Base-by-base conservation (phyloP, 1,284 basidiomycete genomes). In the Ceratobasidium sp. region DNA sequence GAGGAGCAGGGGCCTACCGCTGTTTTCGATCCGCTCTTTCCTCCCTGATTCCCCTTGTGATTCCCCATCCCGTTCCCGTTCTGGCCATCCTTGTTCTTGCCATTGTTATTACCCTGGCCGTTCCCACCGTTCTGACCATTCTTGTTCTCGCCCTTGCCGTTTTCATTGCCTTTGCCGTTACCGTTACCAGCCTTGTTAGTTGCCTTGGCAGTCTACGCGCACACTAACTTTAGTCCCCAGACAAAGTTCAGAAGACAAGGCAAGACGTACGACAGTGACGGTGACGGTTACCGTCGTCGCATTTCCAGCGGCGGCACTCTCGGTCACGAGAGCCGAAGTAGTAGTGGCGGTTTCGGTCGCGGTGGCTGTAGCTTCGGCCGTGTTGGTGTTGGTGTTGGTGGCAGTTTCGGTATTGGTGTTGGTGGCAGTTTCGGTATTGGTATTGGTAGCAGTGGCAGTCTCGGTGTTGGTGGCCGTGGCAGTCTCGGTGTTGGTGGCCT, bases 191-290 rank as follows among this genome's bases (percentile, higher is more conserved):
- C 49, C 14, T 42, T 42, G 3, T 48, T 4, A 7, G 25, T 42
- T 23, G 36, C 21, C 48, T 36, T 54, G 51, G 51, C 63, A 53
- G 49, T 56, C 62, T 64, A 49, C 14, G n/a, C 7, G 23, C 3
- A 40, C n/a, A 59, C 36, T 36, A 33, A 18, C 5, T 12, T 48
- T 12, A 62, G 44, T 30, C 16, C 6, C 56, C n/a, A 4, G 49
- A 28, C n/a, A 14, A 14, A 25, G 28, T 9, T 1, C 7, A 36
- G 8, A 23, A 14, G 38, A 38, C 21, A 8, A 51, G 33, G 4
- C 33, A 40, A 56, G 46, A 56, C 64, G 25, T 56, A 67, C 64
- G 11, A 69, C 66, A 48, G 62, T 64, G 33, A 64, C 54, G n/a
- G 66, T 69, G 23, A 69, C 66, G 28, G 66, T 69, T 4, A 58